Conservation (phyloP, 116 monocot genomes). For the Posidonia oceanica region DNA sequence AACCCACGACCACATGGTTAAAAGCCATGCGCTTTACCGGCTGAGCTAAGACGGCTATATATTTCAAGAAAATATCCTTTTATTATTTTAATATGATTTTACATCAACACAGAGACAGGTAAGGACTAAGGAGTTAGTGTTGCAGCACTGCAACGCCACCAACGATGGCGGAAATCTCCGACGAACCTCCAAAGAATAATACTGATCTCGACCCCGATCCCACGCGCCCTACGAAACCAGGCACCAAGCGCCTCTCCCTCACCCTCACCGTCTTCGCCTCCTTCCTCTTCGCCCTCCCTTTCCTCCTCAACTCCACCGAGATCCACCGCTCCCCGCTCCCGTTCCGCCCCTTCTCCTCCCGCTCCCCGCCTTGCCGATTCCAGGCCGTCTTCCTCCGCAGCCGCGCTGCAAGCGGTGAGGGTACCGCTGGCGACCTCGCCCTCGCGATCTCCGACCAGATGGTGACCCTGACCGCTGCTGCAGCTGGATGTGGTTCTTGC, state of each 20-base stretch:
- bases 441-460: conserved; percentile 2
- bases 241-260: conserved; percentile 44
- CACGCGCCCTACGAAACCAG: conserved; percentile 27
- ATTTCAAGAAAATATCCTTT: too few species aligned
- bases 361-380: conserved; percentile 46
- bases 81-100: too few species aligned
- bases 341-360: conserved; percentile 41
- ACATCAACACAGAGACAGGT: too few species aligned
- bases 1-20: too few species aligned
- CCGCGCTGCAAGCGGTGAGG: background rate
- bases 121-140: too few species aligned
- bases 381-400: conserved; percentile 43
- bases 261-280: conserved; percentile 60
- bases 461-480: background rate
- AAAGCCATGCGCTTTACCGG: too few species aligned
- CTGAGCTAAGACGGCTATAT: too few species aligned
- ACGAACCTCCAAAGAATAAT: background rate
- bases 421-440: background rate
- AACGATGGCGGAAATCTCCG: background rate
- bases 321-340: conserved; percentile 82
- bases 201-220: too few species aligned
- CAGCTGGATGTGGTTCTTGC: conserved; percentile 19
- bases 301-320: conserved; percentile 53
- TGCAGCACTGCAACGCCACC: too few species aligned
- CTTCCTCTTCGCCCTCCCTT: conserved; percentile 42